Evolutionary conservation across 2,329 filamentous ascomycete species (phyloP), one percentile per base, ranked within the genome.

Genomic region (Hymenoscyphus linearis): DNA sequence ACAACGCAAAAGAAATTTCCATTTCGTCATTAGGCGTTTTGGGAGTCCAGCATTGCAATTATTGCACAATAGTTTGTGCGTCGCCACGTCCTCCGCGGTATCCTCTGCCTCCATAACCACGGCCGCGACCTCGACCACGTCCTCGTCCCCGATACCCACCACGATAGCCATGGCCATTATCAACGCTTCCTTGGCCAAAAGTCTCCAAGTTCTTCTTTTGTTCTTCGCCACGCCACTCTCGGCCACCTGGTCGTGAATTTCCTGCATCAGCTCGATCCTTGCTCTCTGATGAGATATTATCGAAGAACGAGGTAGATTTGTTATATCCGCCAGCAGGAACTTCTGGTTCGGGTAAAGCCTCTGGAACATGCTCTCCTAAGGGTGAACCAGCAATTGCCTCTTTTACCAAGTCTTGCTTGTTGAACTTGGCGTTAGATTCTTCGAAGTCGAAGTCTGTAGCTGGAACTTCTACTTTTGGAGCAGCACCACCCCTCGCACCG

Each of bases 161-260:
- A 50, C 65, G 66, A 61, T 69, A 69, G 3, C 66, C 66, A 27
- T 69, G 61, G 14, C 86, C 84, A 57, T 85, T 88, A 69, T 99
- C 95, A 25, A 99, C 93, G 68, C 92, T 97, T 58, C 93, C 93
- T 74, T 98, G 93, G 9, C 95, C 95, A 68, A 99, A 99, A 0
- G 95, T 99, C 77, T 99, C 95, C 72, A 99, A 90, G 74, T 98
- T 98, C 78, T 91, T 92, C 74, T 88, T 91, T 74, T 96, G 90
- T 74, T 98, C 95, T 74, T 98, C 92, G 44, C 87, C 88, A 59
- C 95, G 87, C 86, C 95, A 96, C 74, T 96, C 91, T 55, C 90
- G 86, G 35, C 91, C 92, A 61, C 89, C 88, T n/a, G 85, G 81
- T 73, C 86, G 85, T 4, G 82, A 82, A 50, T 80, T 82, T 12